Conservation (phyloP, 345 rosid species). For the Murraya paniculata region DNA sequence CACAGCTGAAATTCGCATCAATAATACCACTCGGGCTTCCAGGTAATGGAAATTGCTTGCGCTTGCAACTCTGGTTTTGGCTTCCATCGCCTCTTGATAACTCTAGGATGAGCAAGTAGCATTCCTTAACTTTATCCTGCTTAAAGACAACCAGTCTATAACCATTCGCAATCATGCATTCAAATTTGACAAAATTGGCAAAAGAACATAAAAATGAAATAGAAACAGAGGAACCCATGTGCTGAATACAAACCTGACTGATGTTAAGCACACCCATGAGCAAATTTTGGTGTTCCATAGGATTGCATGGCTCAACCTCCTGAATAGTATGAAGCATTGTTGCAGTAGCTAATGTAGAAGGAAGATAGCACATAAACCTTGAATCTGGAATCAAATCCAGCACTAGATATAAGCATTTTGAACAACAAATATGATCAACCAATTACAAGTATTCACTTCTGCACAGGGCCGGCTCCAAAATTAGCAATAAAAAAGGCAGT, state of each 20-base stretch:
- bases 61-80: slow-evolving; percentile 41
- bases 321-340: slow-evolving; percentile 61
- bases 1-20: slow-evolving; percentile 57
- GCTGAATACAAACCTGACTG: slow-evolving; percentile 49
- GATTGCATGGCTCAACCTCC: slow-evolving; percentile 52
- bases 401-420: slow-evolving; percentile 5
- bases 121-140: slow-evolving; percentile 62
- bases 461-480: neutral
- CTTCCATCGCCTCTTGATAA: slow-evolving; percentile 28
- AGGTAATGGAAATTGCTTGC: slow-evolving; percentile 37
- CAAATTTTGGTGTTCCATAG: slow-evolving; percentile 52
- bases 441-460: neutral
- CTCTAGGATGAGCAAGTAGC: slow-evolving; percentile 59
- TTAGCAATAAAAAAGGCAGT: slow-evolving; percentile 4
- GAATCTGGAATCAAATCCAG: slow-evolving; percentile 57
- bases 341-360: slow-evolving; percentile 78
- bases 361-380: slow-evolving; percentile 51
- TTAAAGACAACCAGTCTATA: neutral
- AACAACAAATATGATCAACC: neutral
- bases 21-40: slow-evolving; percentile 58
- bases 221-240: slow-evolving; percentile 8
- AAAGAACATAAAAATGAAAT: neutral
- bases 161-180: neutral
- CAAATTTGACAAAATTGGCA: neutral
- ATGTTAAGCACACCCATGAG: slow-evolving; percentile 55